A percentile compares a stretch with the other conserved stretches of the same genome.
These are phyloP conservation scores for Aureobasidium sp. DNA, from an alignment of 2,329 filamentous ascomycete species.

Conservation along the genomic window DNA sequence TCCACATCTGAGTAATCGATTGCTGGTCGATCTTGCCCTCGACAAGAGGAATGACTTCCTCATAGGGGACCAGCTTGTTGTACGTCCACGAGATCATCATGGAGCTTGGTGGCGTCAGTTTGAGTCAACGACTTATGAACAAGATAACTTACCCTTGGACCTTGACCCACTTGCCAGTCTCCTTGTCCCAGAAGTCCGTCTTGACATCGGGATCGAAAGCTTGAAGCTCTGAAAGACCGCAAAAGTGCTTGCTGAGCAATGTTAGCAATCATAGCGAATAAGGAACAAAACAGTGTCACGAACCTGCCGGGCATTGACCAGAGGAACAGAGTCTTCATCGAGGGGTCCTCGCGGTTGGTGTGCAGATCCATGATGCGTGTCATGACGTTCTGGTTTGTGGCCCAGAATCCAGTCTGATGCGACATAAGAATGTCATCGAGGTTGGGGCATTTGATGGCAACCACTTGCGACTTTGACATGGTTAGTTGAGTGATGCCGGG, in stretches of 20 bases:
- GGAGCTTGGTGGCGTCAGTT: neutral
- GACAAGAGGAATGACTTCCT: neutral
- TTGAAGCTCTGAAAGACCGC: conserved; percentile 10
- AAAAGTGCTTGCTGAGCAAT: conserved; percentile 6
- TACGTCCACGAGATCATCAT: neutral
- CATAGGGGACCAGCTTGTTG: conserved; percentile 11
- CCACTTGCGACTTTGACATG: neutral
- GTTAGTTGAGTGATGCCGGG: neutral
- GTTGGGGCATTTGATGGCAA: conserved; percentile 3
- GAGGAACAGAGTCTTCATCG: conserved; percentile 4
- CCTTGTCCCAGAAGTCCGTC: conserved; percentile 6
- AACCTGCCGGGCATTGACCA: conserved; percentile 12
- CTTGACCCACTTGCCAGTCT: neutral
- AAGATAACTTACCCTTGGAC: neutral
- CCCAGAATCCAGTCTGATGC: conserved; percentile 8
- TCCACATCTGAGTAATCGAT: conserved; percentile 13
- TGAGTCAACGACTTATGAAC: rapidly evolving
- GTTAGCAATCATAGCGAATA: neutral
- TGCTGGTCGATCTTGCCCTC: neutral
- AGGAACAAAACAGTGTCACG: neutral
- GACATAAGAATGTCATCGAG: conserved; percentile 4
- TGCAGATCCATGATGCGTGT: conserved; percentile 7
- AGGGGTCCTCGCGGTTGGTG: neutral
- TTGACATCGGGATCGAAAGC: neutral
- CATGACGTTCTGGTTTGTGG: neutral